phyloP scores from a whole-genome alignment of 2,329 filamentous ascomycete genomes.

The Aspergillus latus region DNA sequence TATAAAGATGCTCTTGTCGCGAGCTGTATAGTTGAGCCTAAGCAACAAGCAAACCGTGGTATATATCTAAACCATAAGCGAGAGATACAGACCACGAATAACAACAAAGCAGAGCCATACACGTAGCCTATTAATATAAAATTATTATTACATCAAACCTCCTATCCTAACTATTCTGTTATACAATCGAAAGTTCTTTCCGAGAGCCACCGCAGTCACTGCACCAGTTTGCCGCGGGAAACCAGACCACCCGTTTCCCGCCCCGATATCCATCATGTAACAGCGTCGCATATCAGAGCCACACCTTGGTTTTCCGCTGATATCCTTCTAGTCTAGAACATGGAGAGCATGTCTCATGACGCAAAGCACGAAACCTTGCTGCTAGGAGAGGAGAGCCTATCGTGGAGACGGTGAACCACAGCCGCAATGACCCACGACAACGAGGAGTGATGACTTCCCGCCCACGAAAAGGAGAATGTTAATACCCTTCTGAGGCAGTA shows the following conservation, averaged over 20 bases:
- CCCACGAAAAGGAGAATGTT: not conserved
- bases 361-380: slow-evolving; percentile 16
- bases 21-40: not conserved
- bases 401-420: not conserved
- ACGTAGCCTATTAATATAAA: slow-evolving; percentile 26
- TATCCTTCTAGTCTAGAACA: slow-evolving; percentile 28
- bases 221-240: slow-evolving; percentile 37
- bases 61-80: slow-evolving; percentile 1
- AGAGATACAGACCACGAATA: slow-evolving; percentile 8
- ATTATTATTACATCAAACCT: slow-evolving; percentile 18
- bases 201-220: slow-evolving; percentile 10
- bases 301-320: slow-evolving; percentile 28
- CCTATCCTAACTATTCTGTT: slow-evolving; percentile 27
- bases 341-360: slow-evolving; percentile 24
- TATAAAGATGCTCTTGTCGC: not conserved
- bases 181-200: slow-evolving; percentile 28
- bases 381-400: not conserved
- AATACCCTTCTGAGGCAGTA: not conserved
- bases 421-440: not conserved
- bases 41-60: not conserved
- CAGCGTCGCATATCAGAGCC: slow-evolving; percentile 25
- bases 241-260: slow-evolving; percentile 32
- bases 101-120: slow-evolving; percentile 1
- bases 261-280: slow-evolving; percentile 24
- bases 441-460: not conserved